phyloP scores from a whole-genome alignment of 768 basidiomycete genomes.

The Krasilnikovozyma curviuscula region DNA sequence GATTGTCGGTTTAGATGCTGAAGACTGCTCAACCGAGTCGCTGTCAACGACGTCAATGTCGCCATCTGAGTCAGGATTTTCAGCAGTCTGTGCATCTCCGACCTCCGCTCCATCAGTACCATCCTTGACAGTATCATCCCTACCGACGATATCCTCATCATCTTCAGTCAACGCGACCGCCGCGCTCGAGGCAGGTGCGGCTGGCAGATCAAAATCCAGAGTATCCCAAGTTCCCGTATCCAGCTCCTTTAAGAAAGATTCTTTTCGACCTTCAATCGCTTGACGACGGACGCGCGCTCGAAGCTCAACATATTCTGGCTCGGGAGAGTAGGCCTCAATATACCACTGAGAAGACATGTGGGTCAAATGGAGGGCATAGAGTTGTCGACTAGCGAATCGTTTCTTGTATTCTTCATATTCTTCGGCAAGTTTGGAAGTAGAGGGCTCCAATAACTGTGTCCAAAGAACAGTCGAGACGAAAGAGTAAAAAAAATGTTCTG shows the following conservation, averaged over 20 bases:
- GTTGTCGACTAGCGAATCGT: conserved; percentile 69
- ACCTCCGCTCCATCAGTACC: background rate
- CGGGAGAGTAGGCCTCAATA: conserved; percentile 78
- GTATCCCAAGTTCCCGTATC: conserved; percentile 64
- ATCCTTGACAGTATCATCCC: conserved; percentile 3
- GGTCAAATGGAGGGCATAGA: conserved; percentile 87
- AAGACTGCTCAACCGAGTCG: no score
- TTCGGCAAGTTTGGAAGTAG: no score
- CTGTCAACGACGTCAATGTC: no score
- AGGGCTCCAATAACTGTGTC: no score
- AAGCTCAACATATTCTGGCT: conserved; percentile 46
- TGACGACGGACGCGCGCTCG: conserved; percentile 62
- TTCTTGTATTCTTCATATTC: conserved; percentile 91
- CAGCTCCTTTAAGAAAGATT: conserved; percentile 56
- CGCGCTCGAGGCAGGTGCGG: conserved; percentile 36
- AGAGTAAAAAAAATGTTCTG: no score
- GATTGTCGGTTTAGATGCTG: no score
- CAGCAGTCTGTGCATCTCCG: conserved; percentile 20
- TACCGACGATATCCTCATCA: background rate
- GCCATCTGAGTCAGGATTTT: no score
- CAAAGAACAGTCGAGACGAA: no score
- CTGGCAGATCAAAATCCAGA: conserved; percentile 17
- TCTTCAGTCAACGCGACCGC: conserved; percentile 15
- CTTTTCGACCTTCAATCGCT: conserved; percentile 59
- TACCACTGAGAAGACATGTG: conserved; percentile 95